A percentile compares a stretch with the other conserved stretches of the same genome.
These are phyloP conservation scores for Debaryomyces fabryi DNA, from an alignment of 1,139 yeast genomes.

Conservation along the genomic window DNA sequence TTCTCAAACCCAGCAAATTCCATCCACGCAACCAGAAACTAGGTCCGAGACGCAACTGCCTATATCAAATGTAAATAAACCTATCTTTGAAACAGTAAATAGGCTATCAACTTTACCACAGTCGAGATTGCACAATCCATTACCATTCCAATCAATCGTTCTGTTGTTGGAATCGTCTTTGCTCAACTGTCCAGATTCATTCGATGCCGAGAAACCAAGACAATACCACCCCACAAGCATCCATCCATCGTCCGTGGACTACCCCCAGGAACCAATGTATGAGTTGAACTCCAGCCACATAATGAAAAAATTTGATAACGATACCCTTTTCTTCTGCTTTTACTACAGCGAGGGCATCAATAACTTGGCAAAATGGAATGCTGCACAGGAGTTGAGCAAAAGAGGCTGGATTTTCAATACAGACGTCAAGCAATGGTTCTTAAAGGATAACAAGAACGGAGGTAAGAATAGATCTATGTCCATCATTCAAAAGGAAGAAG, in stretches of 20 bases:
- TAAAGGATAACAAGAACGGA: slow-evolving; percentile 49
- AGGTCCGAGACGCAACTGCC: slow-evolving; percentile 21
- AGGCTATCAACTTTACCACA: slow-evolving; percentile 35
- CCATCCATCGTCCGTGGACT: slow-evolving; percentile 87
- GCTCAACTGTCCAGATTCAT: slow-evolving; percentile 89
- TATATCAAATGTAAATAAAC: slow-evolving; percentile 20
- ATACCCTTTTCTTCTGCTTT: slow-evolving; percentile 89
- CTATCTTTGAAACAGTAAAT: slow-evolving; percentile 36
- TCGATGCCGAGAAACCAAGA: slow-evolving; percentile 85
- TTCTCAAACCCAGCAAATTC: slow-evolving; percentile 1
- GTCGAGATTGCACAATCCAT: slow-evolving; percentile 48
- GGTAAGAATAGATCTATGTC: slow-evolving; percentile 47
- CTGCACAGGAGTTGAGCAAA: slow-evolving; percentile 78
- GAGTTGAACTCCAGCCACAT: slow-evolving; percentile 55
- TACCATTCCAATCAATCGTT: slow-evolving; percentile 59
- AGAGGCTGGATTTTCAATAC: slow-evolving; percentile 91
- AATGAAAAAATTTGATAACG: slow-evolving; percentile 76
- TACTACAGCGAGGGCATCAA: slow-evolving; percentile 63
- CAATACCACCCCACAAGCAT: slow-evolving; percentile 80
- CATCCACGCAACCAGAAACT: slow-evolving; percentile 1
- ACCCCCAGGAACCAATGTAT: slow-evolving; percentile 87
- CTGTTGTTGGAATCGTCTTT: slow-evolving; percentile 72
- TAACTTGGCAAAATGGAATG: slow-evolving; percentile 61
- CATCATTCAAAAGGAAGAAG: slow-evolving; percentile 36
- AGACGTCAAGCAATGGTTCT: slow-evolving; percentile 80